These are phyloP conservation scores for Polysphondylium violaceum DNA, from an alignment of 78 protist species.

Conservation along the genomic window DNA sequence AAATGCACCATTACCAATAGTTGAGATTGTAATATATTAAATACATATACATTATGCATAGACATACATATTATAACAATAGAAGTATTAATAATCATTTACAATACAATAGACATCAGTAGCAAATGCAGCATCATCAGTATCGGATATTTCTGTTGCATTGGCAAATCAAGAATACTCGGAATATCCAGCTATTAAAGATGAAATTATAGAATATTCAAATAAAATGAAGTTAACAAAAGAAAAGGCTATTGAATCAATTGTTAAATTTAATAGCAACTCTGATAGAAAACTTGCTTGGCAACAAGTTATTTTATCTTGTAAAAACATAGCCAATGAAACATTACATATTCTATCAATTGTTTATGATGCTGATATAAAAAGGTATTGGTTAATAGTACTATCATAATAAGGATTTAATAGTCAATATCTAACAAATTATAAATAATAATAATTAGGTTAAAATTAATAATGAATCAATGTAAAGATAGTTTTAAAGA, in stretches of 20 bases:
- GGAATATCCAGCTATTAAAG: slow-evolving; percentile 15
- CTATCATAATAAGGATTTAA: neutral
- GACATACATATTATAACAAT: neutral
- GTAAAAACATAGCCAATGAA: slow-evolving; percentile 42
- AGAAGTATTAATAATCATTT: neutral
- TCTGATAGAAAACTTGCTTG: slow-evolving; percentile 25
- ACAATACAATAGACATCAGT: slow-evolving; percentile 30
- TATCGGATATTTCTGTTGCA: slow-evolving; percentile 29
- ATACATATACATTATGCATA: neutral
- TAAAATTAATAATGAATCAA: slow-evolving; percentile 1
- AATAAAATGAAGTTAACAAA: slow-evolving; percentile 15
- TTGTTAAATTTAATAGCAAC: slow-evolving; percentile 1
- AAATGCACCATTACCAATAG: slow-evolving; percentile 49
- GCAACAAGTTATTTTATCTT: slow-evolving; percentile 8
- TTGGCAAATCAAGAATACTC: slow-evolving; percentile 64
- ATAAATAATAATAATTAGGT: neutral
- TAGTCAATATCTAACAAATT: neutral
- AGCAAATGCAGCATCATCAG: slow-evolving; percentile 54
- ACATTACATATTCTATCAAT: slow-evolving; percentile 34
- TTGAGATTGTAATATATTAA: slow-evolving; percentile 47
- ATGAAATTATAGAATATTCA: slow-evolving; percentile 50
- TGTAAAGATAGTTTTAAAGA: neutral
- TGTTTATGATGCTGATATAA: slow-evolving; percentile 73
- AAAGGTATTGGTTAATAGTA: slow-evolving; percentile 1
- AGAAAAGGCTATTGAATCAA: slow-evolving; percentile 6